Evolutionary conservation across 106 monocot species (phyloP).

Genomic region (Hemerocallis citrina): DNA sequence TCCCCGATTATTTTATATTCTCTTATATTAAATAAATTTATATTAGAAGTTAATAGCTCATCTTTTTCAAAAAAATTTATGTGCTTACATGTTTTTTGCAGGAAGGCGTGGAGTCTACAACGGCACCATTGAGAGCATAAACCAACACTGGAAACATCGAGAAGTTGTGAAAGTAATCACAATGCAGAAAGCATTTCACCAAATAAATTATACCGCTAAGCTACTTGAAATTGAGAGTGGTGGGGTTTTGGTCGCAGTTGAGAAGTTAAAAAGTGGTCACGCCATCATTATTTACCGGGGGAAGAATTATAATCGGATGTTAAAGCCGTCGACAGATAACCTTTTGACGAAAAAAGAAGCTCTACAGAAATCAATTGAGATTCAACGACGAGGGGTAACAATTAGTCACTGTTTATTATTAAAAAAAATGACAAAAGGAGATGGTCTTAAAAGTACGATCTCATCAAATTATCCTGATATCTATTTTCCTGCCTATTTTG

Average conservation of each 20-base stretch:
- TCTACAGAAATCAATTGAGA: constrained; percentile 59
- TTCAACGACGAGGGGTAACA: constrained; percentile 83
- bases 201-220: constrained; percentile 47
- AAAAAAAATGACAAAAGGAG: neutral
- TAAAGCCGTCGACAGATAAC: constrained; percentile 37
- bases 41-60: no score
- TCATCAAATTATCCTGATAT: neutral
- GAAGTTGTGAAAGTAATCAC: constrained; percentile 88
- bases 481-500: neutral
- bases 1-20: no score
- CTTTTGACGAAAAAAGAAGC: constrained; percentile 72
- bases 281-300: constrained; percentile 85
- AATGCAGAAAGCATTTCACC: constrained; percentile 37
- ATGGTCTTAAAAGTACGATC: neutral
- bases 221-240: constrained; percentile 78
- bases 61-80: no score
- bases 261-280: constrained; percentile 58
- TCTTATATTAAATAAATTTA: no score
- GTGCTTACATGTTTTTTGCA: constrained; percentile 13
- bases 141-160: constrained; percentile 92
- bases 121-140: constrained; percentile 72
- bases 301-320: constrained; percentile 59
- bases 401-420: neutral
- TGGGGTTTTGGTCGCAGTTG: constrained; percentile 58
- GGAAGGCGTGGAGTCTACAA: constrained; percentile 90